Evolutionary conservation across 2,329 filamentous ascomycete genomes (phyloP).

Genomic region (Madurella fahalii): DNA sequence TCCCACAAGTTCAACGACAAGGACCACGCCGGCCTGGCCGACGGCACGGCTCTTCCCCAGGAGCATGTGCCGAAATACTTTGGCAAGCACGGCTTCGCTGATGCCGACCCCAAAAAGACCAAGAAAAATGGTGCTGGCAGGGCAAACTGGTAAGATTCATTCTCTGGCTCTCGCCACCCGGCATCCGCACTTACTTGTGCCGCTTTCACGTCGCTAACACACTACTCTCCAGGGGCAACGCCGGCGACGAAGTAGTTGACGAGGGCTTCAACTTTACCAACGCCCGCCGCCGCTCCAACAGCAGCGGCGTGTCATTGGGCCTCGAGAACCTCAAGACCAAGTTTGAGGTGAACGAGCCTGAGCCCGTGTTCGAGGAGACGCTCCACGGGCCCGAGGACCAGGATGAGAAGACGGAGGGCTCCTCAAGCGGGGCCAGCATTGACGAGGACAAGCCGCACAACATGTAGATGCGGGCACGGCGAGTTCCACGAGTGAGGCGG

Average conservation of each 20-base stretch:
- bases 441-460: conserved; percentile 45
- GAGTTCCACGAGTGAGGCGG: conserved; percentile 11
- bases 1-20: conserved; percentile 95
- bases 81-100: conserved; percentile 77
- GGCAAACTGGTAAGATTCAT: conserved; percentile 76
- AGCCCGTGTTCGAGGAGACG: conserved; percentile 88
- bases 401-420: conserved; percentile 55
- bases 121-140: conserved; percentile 96
- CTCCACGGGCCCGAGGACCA: conserved; percentile 66
- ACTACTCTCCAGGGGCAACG: conserved; percentile 62
- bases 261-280: conserved; percentile 80
- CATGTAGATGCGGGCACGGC: conserved; percentile 9
- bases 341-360: conserved; percentile 84
- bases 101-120: conserved; percentile 82
- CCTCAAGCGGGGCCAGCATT: conserved; percentile 54
- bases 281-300: conserved; percentile 87
- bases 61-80: conserved; percentile 89
- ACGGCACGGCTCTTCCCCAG: conserved; percentile 64
- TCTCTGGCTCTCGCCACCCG: neutral
- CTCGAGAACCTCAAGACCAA: conserved; percentile 89
- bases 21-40: conserved; percentile 75
- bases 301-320: conserved; percentile 63
- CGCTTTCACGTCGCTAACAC: neutral
- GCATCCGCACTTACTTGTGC: neutral
- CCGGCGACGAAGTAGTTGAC: conserved; percentile 81